A percentile compares a stretch with the other conserved stretches of the same genome.
These are phyloP conservation scores for Cercophora newfieldiana DNA, from an alignment of 495 filamentous ascomycete species.

Conservation along the genomic window DNA sequence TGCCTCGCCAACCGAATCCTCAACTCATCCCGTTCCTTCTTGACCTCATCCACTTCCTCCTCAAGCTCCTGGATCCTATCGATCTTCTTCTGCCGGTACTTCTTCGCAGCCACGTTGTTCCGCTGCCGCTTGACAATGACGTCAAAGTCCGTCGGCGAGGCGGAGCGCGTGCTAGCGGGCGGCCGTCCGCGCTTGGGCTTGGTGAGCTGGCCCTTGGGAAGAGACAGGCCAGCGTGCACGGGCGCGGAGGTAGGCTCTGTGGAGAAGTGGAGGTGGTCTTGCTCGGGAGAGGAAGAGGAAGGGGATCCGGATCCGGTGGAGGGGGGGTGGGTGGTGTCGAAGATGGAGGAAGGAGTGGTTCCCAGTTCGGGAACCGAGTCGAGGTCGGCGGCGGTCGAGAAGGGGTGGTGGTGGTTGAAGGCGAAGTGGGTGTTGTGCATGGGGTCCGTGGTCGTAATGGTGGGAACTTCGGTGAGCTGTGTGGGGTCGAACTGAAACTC, in stretches of 20 bases:
- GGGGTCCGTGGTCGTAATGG: not conserved
- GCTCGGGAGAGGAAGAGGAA: not conserved
- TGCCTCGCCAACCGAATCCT: slow-evolving; percentile 61
- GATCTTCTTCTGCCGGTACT: slow-evolving; percentile 70
- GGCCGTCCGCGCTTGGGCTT: slow-evolving; percentile 23
- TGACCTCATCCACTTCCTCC: slow-evolving; percentile 57
- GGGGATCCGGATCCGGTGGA: not conserved
- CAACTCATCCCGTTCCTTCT: slow-evolving; percentile 64
- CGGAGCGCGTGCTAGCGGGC: not conserved
- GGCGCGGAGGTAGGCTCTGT: not conserved
- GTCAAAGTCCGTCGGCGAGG: slow-evolving; percentile 17
- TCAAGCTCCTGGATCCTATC: slow-evolving; percentile 66
- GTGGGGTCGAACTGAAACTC: slow-evolving; percentile 9
- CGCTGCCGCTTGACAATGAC: slow-evolving; percentile 55
- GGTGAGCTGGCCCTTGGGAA: not conserved
- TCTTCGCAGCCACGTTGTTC: slow-evolving; percentile 69
- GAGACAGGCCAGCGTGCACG: not conserved
- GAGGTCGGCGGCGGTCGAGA: not conserved
- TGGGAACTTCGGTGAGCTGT: not conserved
- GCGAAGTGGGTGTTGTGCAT: not conserved
- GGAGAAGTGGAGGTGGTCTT: not conserved
- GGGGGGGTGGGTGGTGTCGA: not conserved
- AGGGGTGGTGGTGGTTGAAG: slow-evolving; percentile 6
- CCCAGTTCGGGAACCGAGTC: not conserved
- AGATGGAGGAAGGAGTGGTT: not conserved